Percentiles rank a stretch among this genome's conserved stretches.
These are phyloP conservation scores for Colletotrichum godetiae DNA, from an alignment of 2,329 filamentous ascomycete genomes.

Conservation along the genomic window DNA sequence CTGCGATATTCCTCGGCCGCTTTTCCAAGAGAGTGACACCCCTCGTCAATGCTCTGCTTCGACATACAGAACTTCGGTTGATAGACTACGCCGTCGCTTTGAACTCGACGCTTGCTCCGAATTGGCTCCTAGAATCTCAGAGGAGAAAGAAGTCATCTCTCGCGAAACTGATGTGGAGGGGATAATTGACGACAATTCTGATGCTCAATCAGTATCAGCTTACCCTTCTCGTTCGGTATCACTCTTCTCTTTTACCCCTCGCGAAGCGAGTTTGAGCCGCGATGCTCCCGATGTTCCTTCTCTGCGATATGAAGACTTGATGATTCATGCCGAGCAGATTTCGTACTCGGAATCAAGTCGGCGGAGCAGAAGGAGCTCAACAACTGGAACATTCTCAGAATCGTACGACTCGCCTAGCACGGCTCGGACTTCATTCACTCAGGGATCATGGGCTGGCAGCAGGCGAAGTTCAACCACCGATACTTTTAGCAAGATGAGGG, in stretches of 20 bases:
- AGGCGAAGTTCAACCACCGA: background rate
- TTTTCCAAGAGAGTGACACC: background rate
- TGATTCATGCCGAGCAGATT: background rate
- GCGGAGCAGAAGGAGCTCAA: background rate
- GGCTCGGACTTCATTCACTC: background rate
- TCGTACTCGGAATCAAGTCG: background rate
- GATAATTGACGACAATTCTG: no score
- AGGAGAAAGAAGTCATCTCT: background rate
- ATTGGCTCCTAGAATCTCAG: background rate
- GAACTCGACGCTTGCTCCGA: no score
- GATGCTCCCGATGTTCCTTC: background rate
- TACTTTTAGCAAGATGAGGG: background rate
- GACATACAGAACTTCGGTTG: conserved; percentile 13
- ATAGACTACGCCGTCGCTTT: conserved; percentile 15
- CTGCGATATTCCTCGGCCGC: conserved; percentile 2
- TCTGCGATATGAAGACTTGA: background rate
- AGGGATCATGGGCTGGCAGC: background rate
- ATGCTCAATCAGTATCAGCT: background rate
- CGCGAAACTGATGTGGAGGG: background rate
- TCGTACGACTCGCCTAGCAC: background rate
- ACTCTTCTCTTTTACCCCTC: rapidly evolving
- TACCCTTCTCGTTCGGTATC: background rate
- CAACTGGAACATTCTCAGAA: background rate
- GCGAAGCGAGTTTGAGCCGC: background rate
- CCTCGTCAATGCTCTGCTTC: background rate